Evolutionary conservation across 2,329 filamentous ascomycete genomes (phyloP).

Genomic region (Diplodia mutila): DNA sequence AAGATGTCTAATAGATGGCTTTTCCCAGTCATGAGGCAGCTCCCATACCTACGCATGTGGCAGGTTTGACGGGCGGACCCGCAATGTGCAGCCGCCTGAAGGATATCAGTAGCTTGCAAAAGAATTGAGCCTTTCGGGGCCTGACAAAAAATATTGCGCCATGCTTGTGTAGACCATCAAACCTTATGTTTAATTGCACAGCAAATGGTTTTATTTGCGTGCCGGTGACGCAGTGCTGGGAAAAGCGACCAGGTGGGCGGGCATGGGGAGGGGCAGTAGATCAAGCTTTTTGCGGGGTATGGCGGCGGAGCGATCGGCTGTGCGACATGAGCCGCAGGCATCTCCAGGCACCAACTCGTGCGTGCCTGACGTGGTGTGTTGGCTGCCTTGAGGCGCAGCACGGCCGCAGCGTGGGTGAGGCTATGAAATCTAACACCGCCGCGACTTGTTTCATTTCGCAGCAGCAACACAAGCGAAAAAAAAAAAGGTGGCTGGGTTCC

Average conservation of each 20-base stretch:
- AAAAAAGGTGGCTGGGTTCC: background rate
- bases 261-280: background rate
- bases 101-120: no score
- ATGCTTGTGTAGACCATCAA: no score
- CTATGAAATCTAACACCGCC: background rate
- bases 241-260: background rate
- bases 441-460: background rate
- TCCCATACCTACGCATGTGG: no score
- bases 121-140: no score
- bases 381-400: background rate
- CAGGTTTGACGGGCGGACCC: no score
- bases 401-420: no score
- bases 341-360: background rate
- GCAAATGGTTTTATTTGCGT: background rate
- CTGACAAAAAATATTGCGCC: no score
- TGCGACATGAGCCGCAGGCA: slow-evolving; percentile 13
- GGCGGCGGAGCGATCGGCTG: slow-evolving; percentile 8
- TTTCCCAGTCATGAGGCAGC: no score
- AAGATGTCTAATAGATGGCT: no score
- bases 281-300: slow-evolving; percentile 16
- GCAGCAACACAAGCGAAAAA: background rate
- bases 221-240: background rate
- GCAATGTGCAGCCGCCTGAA: no score
- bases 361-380: slow-evolving; percentile 6
- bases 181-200: no score